These are phyloP conservation scores for Lumnitzera littorea DNA, from an alignment of 345 rosid genomes.

Conservation along the genomic window DNA sequence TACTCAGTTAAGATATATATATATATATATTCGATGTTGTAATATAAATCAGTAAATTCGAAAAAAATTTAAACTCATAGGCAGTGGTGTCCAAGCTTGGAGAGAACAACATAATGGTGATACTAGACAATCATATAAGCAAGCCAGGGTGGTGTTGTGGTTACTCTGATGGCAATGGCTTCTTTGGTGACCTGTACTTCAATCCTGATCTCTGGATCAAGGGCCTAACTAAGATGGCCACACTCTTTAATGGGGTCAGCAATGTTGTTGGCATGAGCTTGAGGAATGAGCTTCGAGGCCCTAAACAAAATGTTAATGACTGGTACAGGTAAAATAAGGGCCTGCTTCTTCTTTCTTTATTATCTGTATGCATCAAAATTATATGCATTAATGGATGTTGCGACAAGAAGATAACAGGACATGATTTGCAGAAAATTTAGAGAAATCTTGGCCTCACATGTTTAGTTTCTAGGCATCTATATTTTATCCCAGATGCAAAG, in stretches of 20 bases:
- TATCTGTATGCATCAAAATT: neutral
- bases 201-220: constrained; percentile 64
- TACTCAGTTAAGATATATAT: too few relatives aligned
- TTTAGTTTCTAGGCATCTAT: too few relatives aligned
- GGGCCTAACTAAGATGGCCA: constrained; percentile 66
- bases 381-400: too few relatives aligned
- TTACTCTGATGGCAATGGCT: constrained; percentile 74
- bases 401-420: too few relatives aligned
- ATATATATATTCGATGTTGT: too few relatives aligned
- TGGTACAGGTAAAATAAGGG: constrained; percentile 61
- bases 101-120: constrained; percentile 66
- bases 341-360: neutral
- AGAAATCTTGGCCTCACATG: too few relatives aligned
- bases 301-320: constrained; percentile 61
- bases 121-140: constrained; percentile 86
- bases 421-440: too few relatives aligned
- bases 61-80: constrained; percentile 21
- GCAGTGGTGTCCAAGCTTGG: constrained; percentile 75
- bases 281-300: constrained; percentile 92
- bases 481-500: too few relatives aligned
- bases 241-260: constrained; percentile 45
- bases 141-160: constrained; percentile 95
- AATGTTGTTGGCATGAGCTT: constrained; percentile 89
- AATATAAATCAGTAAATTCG: too few relatives aligned
- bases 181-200: constrained; percentile 81